These are phyloP conservation scores for Candida quercuum DNA, from an alignment of 805 yeast genomes.

Conservation along the genomic window DNA sequence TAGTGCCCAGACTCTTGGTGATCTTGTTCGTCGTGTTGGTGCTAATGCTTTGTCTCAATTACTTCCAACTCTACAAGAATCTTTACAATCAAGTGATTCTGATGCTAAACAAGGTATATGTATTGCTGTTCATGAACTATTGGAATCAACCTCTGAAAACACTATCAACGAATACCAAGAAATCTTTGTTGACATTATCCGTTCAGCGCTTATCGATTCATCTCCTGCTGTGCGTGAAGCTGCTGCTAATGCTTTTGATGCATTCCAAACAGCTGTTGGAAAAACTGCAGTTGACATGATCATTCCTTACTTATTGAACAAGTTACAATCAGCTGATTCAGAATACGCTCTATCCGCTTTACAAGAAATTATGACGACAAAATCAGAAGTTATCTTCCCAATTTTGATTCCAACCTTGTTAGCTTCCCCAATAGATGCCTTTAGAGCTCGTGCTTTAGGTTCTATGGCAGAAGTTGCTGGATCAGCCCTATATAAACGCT, in stretches of 20 bases:
- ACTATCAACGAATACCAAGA: constrained; percentile 61
- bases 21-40: constrained; percentile 90
- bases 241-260: constrained; percentile 89
- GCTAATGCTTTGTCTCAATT: constrained; percentile 77
- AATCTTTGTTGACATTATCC: constrained; percentile 66
- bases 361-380: constrained; percentile 86
- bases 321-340: constrained; percentile 58
- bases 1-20: constrained; percentile 93
- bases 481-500: constrained; percentile 63
- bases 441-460: constrained; percentile 84
- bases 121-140: constrained; percentile 82
- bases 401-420: constrained; percentile 82
- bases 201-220: constrained; percentile 73
- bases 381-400: constrained; percentile 90
- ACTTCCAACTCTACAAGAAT: constrained; percentile 75
- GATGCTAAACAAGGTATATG: constrained; percentile 95
- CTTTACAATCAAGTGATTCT: constrained; percentile 56
- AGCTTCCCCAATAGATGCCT: constrained; percentile 72
- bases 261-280: constrained; percentile 77
- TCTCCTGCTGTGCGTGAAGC: constrained; percentile 76
- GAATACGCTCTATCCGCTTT: constrained; percentile 82
- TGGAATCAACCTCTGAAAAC: constrained; percentile 63
- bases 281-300: constrained; percentile 83
- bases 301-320: constrained; percentile 72
- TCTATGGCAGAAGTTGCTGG: constrained; percentile 91